Conservation (phyloP, 1,284 basidiomycete genomes). For the Spongiforma sp. region DNA sequence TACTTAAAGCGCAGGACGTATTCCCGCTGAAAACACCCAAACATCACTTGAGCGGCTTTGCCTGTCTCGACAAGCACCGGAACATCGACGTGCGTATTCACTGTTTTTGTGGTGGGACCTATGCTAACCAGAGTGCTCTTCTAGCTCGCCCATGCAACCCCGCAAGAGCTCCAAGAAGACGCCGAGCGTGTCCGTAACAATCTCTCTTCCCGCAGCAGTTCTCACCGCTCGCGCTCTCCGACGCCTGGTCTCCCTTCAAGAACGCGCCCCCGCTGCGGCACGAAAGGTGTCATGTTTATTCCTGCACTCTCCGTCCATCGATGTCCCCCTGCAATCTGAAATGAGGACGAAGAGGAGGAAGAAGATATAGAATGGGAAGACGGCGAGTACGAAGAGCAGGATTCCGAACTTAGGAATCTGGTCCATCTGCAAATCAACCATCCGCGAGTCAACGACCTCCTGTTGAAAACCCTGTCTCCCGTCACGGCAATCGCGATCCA, state of each 20-base stretch:
- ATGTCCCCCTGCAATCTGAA: slow-evolving; percentile 83
- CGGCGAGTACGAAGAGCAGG: slow-evolving; percentile 74
- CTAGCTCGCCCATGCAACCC: slow-evolving; percentile 77
- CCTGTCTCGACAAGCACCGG: slow-evolving; percentile 95
- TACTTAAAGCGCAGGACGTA: slow-evolving; percentile 98
- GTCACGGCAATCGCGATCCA: slow-evolving; percentile 56
- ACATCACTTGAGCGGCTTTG: slow-evolving; percentile 97
- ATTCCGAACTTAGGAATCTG: slow-evolving; percentile 53
- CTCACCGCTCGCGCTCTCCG: slow-evolving; percentile 53
- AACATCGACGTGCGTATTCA: slow-evolving; percentile 87
- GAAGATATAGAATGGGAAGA: slow-evolving; percentile 78
- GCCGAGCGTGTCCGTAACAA: slow-evolving; percentile 57
- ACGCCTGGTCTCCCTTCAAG: slow-evolving; percentile 39
- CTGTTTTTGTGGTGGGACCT: not conserved
- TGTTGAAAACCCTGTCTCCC: slow-evolving; percentile 44
- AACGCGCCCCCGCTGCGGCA: slow-evolving; percentile 26
- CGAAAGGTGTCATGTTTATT: slow-evolving; percentile 62
- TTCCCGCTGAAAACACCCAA: slow-evolving; percentile 99
- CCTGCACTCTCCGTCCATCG: slow-evolving; percentile 64
- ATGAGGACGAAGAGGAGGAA: slow-evolving; percentile 79
- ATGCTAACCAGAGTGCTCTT: slow-evolving; percentile 1
- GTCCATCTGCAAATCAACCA: slow-evolving; percentile 48
- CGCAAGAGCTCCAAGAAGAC: slow-evolving; percentile 65
- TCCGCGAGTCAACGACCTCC: slow-evolving; percentile 44
- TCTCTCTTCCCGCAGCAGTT: slow-evolving; percentile 53